Evolutionary conservation across 1,284 basidiomycete species (phyloP), one percentile per base, ranked within the genome.

Genomic region (Sporisorium sorghi): DNA sequence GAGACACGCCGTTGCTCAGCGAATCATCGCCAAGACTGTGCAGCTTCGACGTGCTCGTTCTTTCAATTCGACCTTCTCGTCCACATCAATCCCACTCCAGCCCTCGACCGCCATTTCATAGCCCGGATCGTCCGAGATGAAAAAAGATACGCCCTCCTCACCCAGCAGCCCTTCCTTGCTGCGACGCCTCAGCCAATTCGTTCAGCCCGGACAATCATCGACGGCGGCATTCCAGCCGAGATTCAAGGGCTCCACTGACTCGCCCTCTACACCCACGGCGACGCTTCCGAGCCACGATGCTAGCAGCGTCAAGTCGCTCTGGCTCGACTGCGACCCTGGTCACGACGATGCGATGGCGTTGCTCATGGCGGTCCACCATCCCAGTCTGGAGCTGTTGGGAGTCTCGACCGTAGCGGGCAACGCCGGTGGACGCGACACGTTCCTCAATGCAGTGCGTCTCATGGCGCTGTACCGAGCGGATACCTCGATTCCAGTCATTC

Each of bases 331-430:
- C 52, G 79, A 81, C 46, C 77, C 79, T 7, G 79, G 79, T 12
- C 79, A 81, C 33, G 79, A 81, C 50, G 79, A 81, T 66, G 80
- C 80, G 4, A 67, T 80, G 28, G 78, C 78, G 1, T 28, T 82
- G 23, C 63, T 80, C 14, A 63, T 82, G 44, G 79, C 80, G 5
- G 50, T 79, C n/a, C 69, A 70, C 35, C 65, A 70, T 42, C 78
- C 78, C 19, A 55, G 49, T 26, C 42, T 81, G 24, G 53, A 77
- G 32, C 57, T 81, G 42, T 54, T 82, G 8, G 80, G 80, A 37
- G 69, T 80, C 43, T 75, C 71, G n/a, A 77, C 77, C 17, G 74
- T 80, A 43, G 71, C 65, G 9, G 80, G 80, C 11, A 82, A 82
- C 35, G 78, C 76, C 5, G 61, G 75, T 11, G 77, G 75, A 3